Base-by-base conservation (phyloP, 768 basidiomycete genomes). In the Sporobolomyces pararoseus region DNA sequence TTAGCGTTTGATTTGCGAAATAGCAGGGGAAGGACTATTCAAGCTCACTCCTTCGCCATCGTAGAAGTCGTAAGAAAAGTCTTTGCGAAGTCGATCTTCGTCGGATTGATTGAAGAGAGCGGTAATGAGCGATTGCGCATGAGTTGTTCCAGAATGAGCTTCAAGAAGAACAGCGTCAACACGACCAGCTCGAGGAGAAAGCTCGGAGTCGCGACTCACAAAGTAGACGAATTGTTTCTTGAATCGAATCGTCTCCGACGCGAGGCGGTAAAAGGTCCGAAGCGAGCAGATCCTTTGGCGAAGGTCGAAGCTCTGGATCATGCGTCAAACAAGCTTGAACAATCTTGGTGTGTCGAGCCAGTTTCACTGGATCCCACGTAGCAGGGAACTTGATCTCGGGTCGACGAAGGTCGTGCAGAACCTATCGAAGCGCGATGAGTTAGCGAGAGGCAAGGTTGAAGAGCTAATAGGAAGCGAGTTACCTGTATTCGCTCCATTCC, bases 401-500 rank as follows among this genome's bases (percentile, higher is more conserved):
- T 2, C 55, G 64, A 12, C 78, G 70, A 4, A 79, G 68, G 6
- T 73, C 75, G 32, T 75, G 76, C n/a, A 79, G 37, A n/a, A 77
- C 72, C 44, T 74, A 66, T 9, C 37, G 25, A 31, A 13, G 17
- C 5, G 3, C 13, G 9, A 10, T 42, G 14, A 21, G n/a, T 7
- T 25, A 19, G 10, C 19, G 13, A 6, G 46, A 27, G 37, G 10
- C 5, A 58, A 4, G 34, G 23, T 6, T n/a, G 54, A 14, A 10
- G 23, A n/a, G 9, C 10, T 35, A 16, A 16, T 34, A 25, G 16
- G 7, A 46, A 2, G 5, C 4, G 4, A 19, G 37, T 32, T 13
- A 63, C 63, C 32, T 62, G 64, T 4, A 77, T 73, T 0, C 78
- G 73, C 66, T 79, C 78, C 78, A 79, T 79, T 21, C 75, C 73